Evolutionary conservation across 2,329 filamentous ascomycete species (phyloP).

Genomic region (Sclerotinia trifoliorum): DNA sequence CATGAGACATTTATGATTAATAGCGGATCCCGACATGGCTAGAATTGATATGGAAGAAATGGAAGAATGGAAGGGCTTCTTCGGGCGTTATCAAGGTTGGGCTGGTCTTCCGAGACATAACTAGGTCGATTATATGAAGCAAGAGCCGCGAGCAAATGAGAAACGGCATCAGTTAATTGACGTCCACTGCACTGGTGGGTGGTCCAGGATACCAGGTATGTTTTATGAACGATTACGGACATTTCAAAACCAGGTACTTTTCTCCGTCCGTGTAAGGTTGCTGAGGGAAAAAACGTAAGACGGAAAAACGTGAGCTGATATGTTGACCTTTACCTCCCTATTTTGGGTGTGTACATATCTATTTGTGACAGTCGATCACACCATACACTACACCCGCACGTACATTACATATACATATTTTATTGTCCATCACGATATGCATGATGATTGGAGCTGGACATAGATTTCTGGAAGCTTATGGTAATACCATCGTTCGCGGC

Average conservation of each 20-base stretch:
- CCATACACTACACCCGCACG: not conserved
- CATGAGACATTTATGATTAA: slow-evolving; percentile 13
- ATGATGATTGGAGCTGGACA: slow-evolving; percentile 6
- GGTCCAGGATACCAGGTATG: not conserved
- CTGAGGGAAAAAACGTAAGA: not conserved
- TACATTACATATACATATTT: not conserved
- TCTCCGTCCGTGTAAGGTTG: not conserved
- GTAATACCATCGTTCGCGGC: slow-evolving; percentile 17
- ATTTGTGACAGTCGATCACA: slow-evolving; percentile 8
- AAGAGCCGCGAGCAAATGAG: slow-evolving; percentile 17
- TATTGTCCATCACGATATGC: not conserved
- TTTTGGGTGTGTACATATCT: not conserved
- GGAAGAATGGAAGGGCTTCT: slow-evolving; percentile 15
- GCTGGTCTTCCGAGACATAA: slow-evolving; percentile 12
- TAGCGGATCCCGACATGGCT: slow-evolving; percentile 10
- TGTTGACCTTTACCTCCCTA: not conserved
- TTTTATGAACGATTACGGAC: not conserved
- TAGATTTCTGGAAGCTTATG: slow-evolving; percentile 10
- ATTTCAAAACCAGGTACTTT: not conserved
- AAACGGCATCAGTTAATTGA: not conserved
- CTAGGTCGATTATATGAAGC: slow-evolving; percentile 1
- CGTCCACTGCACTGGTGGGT: not conserved
- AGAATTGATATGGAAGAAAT: slow-evolving; percentile 10
- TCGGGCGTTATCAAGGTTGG: not conserved
- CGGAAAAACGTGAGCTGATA: slow-evolving; percentile 8